These are phyloP conservation scores for Ascochyta pisi DNA, from an alignment of 2,329 filamentous ascomycete species.

Conservation along the genomic window DNA sequence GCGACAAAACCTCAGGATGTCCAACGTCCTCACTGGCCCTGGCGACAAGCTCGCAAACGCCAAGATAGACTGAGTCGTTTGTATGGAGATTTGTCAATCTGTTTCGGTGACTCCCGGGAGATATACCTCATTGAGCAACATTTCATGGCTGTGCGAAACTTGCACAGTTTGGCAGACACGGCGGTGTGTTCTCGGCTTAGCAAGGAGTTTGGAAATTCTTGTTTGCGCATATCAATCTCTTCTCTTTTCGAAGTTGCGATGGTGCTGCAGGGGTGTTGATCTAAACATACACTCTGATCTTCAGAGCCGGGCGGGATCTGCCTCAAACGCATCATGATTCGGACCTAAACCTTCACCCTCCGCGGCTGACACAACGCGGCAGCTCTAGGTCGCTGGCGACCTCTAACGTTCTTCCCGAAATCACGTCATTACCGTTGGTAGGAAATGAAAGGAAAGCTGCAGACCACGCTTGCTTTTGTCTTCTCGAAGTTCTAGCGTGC, in stretches of 20 bases:
- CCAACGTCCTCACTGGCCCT: conserved; percentile 81
- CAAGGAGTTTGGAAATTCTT: conserved; percentile 11
- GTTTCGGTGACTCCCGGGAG: conserved; percentile 29
- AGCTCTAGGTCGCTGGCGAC: neutral
- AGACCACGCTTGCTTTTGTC: conserved; percentile 13
- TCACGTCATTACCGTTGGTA: conserved; percentile 8
- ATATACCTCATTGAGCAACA: conserved; percentile 17
- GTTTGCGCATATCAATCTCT: conserved; percentile 9
- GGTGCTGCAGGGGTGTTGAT: conserved; percentile 1
- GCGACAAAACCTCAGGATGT: conserved; percentile 72
- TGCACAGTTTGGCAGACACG: conserved; percentile 39
- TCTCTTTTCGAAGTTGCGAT: conserved; percentile 5
- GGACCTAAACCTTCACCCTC: conserved; percentile 7
- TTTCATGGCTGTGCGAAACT: conserved; percentile 40
- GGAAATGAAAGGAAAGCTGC: conserved; percentile 8
- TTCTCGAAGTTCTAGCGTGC: conserved; percentile 32
- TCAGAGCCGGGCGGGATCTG: conserved; percentile 11
- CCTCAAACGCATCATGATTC: conserved; percentile 16
- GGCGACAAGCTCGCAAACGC: conserved; percentile 72
- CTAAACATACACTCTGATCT: conserved; percentile 13
- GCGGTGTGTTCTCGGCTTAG: conserved; percentile 28
- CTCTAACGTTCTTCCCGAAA: conserved; percentile 7
- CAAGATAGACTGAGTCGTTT: conserved; percentile 69
- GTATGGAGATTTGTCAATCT: conserved; percentile 44
- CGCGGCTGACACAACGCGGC: conserved; percentile 7